phyloP scores from a whole-genome alignment of 768 basidiomycete genomes.

The Cyathus striatus region DNA sequence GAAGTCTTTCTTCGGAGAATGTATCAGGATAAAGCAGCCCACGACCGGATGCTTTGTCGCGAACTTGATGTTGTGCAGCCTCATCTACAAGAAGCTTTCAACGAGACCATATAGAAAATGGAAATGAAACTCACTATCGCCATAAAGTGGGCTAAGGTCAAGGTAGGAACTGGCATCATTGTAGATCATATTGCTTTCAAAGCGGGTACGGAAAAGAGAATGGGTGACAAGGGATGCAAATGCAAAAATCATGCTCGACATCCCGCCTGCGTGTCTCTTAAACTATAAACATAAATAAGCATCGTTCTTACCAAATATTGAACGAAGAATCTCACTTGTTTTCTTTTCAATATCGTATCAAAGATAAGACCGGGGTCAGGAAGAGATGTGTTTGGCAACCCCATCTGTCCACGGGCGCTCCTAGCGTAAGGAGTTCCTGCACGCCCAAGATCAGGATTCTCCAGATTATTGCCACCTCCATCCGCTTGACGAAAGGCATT shows the following conservation, averaged over 20 bases:
- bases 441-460: constrained; percentile 28
- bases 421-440: constrained; percentile 40
- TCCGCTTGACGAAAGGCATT: constrained; percentile 31
- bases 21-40: constrained; percentile 65
- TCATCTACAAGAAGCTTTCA: constrained; percentile 4
- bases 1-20: constrained; percentile 75
- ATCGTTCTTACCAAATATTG: neutral
- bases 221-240: constrained; percentile 51
- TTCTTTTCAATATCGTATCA: constrained; percentile 35
- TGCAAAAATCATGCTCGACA: constrained; percentile 32
- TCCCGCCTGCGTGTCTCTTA: constrained; percentile 7
- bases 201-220: constrained; percentile 41
- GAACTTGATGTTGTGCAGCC: constrained; percentile 8
- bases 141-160: constrained; percentile 48
- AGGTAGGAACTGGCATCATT: constrained; percentile 48
- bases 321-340: constrained; percentile 8
- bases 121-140: constrained; percentile 18
- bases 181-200: constrained; percentile 19
- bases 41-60: constrained; percentile 40
- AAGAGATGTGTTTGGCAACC: constrained; percentile 24
- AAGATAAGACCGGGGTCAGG: constrained; percentile 44
- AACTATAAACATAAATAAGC: constrained; percentile 1
- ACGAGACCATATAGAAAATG: neutral
- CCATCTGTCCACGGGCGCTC: constrained; percentile 16
- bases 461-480: constrained; percentile 30